These are phyloP conservation scores for Mycena crocata DNA, from an alignment of 768 basidiomycete species.

Conservation along the genomic window DNA sequence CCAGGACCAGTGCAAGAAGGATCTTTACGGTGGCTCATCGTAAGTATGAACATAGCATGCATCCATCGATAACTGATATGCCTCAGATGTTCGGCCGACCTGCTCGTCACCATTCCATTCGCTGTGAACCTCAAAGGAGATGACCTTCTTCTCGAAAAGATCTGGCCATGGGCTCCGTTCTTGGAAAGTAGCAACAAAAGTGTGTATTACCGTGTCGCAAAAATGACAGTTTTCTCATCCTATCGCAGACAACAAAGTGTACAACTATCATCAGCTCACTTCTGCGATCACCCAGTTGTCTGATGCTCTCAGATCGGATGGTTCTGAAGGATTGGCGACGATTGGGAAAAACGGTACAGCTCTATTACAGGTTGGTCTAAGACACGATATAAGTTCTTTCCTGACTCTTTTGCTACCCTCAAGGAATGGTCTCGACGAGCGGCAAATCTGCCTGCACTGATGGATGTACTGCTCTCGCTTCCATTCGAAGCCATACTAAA, in stretches of 20 bases:
- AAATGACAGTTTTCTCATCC: background rate
- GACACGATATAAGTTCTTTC: background rate
- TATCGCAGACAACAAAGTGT: background rate
- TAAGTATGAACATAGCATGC: background rate
- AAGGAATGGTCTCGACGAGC: background rate
- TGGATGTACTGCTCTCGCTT: background rate
- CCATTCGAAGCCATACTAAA: background rate
- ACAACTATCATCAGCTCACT: background rate
- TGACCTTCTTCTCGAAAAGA: background rate
- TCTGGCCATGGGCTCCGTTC: constrained; percentile 1
- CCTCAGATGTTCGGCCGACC: background rate
- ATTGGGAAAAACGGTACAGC: background rate
- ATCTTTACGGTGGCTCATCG: background rate
- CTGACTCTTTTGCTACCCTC: background rate
- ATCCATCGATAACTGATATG: background rate
- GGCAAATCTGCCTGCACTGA: background rate
- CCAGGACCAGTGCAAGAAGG: background rate
- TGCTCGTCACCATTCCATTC: background rate
- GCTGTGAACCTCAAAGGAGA: background rate
- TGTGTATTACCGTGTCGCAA: background rate
- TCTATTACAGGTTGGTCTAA: background rate
- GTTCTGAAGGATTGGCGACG: background rate
- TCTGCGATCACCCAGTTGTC: background rate
- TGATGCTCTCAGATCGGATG: background rate
- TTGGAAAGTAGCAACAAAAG: background rate